Evolutionary conservation across 2,329 filamentous ascomycete species (phyloP), one percentile per base, ranked within the genome.

Genomic region (Phoma sp.): DNA sequence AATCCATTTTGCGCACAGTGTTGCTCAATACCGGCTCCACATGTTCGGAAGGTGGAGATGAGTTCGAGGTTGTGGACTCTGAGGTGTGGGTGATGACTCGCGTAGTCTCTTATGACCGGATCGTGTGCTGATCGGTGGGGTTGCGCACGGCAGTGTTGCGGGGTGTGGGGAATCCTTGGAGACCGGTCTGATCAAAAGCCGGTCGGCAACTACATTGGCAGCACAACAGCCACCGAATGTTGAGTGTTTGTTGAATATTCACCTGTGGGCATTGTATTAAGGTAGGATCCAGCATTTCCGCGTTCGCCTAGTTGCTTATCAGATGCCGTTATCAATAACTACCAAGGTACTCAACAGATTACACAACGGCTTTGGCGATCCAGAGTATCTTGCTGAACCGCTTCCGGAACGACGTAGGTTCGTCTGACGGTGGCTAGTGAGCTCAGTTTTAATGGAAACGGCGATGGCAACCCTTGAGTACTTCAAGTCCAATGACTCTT

Each of bases 31-130:
- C n/a, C 42, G 37, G 37, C 49, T 38, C 49, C 42, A 42, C 49
- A 53, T 36, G 21, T 25, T 43, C 28, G 51, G 38, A n/a, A 48
- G 12, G 45, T 54, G 51, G 51, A 43, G 39, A 25, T 23, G n/a
- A 14, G 34, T 7, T 43, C 21, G 12, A 26, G 11, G 9, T 5
- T 26, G 14, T 30, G 17, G 7, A 17, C 17, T 5, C 17, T 34
- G 30, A 42, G 25, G 30, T 32, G 38, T 20, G 32, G 39, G 17
- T 12, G n/a, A 34, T 18, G 17, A 23, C n/a, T 34, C 20, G 15
- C 18, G 1, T 15, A 47, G 5, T 36, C 20, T 21, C 18, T 14
- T 7, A 25, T 11, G 21, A 4, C 12, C 21, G 12, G 5, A 28
- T 25, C 3, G 5, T 11, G 4, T 18, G 12, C 3, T 48, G 28